Evolutionary conservation across 2,329 filamentous ascomycete species (phyloP).

Genomic region (Neurospora sp.): DNA sequence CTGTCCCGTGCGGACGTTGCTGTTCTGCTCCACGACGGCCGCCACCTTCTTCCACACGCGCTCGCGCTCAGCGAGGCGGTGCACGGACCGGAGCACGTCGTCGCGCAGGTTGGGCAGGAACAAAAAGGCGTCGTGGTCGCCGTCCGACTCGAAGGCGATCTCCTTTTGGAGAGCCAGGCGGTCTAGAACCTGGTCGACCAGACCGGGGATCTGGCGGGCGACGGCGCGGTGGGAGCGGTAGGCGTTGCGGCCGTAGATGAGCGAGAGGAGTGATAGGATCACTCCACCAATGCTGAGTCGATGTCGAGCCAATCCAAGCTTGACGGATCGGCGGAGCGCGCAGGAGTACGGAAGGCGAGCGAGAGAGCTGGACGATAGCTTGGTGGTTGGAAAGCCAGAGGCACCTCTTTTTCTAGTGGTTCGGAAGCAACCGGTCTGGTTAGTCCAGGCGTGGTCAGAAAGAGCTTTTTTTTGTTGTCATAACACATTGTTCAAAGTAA

Average conservation of each 20-base stretch:
- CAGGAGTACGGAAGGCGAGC: conserved; percentile 82
- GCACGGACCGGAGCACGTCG: conserved; percentile 75
- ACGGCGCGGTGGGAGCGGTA: conserved; percentile 55
- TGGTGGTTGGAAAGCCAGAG: conserved; percentile 49
- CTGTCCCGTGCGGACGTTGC: conserved; percentile 72
- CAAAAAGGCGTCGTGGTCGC: conserved; percentile 71
- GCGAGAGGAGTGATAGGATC: conserved; percentile 36
- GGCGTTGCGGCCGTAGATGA: conserved; percentile 54
- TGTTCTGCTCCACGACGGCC: conserved; percentile 82
- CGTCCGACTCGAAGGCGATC: conserved; percentile 55
- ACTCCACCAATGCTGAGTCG: conserved; percentile 69
- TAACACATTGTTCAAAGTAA: conserved; percentile 1
- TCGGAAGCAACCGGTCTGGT: conserved; percentile 64
- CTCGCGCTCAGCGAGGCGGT: conserved; percentile 65
- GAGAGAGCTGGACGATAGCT: conserved; percentile 79
- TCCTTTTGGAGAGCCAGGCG: conserved; percentile 76
- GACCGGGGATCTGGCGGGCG: conserved; percentile 63
- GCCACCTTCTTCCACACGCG: conserved; percentile 76
- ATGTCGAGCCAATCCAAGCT: conserved; percentile 77
- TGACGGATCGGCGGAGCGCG: conserved; percentile 66
- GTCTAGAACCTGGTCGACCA: conserved; percentile 78
- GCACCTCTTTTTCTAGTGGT: conserved; percentile 61
- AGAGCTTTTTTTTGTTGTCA: conserved; percentile 6
- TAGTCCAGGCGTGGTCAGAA: conserved; percentile 51
- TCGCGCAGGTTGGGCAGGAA: conserved; percentile 84